Evolutionary conservation across 2,329 filamentous ascomycete species (phyloP), one percentile per base, ranked within the genome.

Genomic region (Cladosporium sp.): DNA sequence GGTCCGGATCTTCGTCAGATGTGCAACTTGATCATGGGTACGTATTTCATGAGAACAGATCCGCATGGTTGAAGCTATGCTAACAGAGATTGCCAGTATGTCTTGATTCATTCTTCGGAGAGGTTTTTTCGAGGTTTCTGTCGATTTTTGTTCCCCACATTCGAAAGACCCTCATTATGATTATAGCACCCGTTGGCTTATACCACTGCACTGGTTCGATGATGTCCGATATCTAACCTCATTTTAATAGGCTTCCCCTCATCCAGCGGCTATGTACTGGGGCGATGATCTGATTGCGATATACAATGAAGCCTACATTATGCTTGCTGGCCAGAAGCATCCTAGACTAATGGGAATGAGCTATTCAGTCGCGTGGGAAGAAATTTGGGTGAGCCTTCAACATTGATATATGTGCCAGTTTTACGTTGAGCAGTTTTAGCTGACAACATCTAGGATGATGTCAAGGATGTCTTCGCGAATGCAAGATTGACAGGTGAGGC

Each of bases 281-380:
- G 91, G 91, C 0, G 81, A 83, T 2, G 88, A 93, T 14, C 81
- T 86, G 46, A 85, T 88, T 21, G 84, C 86, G 10, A 89, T 91
- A 39, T 91, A 91, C 76, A 91, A 91, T 70, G 89, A 91, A 74
- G 87, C 88, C 0, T 91, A 91, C 72, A 84, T 90, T 46, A 78
- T 87, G 10, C 79, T 94, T 43, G 90, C 90, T 2, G 91, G 91
- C 3, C 83, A 89, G 70, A 93, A 93, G 70, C 92, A 96, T 72
- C 91, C 91, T 0, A 72, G 74, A 2, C 77, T 94, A 5, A 93
- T 95, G 89, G 92, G 92, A 1, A 82, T 85, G 74, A 85, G 83
- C 66, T 93, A 93, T 71, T 79, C 80, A 53, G 70, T 88, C 14
- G 88, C 86, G 0, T 93, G 91, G 90, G 68, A 82, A 0, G 91